Percentiles rank a stretch among this genome's conserved stretches.
phyloP scores from a whole-genome alignment of 1,139 yeast genomes.

The Yamadazyma dushanensis region DNA sequence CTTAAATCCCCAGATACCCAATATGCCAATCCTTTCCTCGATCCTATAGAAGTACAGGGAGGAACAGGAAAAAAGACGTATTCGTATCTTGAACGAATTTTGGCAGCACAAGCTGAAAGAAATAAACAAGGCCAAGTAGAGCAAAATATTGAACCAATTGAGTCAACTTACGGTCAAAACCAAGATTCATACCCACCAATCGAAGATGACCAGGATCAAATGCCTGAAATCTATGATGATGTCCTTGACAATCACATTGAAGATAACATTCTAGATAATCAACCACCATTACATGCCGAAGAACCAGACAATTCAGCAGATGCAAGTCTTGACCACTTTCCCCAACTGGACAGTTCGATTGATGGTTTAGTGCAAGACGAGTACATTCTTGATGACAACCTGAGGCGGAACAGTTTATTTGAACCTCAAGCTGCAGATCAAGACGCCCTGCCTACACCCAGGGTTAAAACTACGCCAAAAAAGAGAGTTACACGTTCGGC shows the following conservation, averaged over 20 bases:
- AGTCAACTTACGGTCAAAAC: too few species aligned
- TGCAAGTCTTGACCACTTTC: too few species aligned
- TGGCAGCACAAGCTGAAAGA: slow-evolving; percentile 19
- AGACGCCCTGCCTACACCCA: slow-evolving; percentile 1
- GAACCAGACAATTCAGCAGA: not conserved
- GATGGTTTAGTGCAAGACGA: not conserved
- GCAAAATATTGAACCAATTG: too few species aligned
- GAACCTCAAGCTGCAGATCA: not conserved
- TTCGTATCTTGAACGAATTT: slow-evolving; percentile 34
- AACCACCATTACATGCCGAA: too few species aligned
- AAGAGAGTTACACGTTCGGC: not conserved
- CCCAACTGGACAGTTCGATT: too few species aligned
- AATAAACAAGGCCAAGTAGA: not conserved
- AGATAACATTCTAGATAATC: too few species aligned
- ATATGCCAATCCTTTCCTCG: slow-evolving; percentile 6
- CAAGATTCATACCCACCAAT: too few species aligned
- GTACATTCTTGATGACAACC: slow-evolving; percentile 1
- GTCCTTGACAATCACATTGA: not conserved
- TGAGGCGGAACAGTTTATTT: not conserved
- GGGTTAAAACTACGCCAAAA: not conserved
- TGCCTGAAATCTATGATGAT: not conserved
- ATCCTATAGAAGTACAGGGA: not conserved
- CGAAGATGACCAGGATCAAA: not conserved
- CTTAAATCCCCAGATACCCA: slow-evolving; percentile 8
- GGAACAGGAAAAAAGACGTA: slow-evolving; percentile 4